Conservation (phyloP, 495 filamentous ascomycete genomes). For the Aspergillus homomorphus region DNA sequence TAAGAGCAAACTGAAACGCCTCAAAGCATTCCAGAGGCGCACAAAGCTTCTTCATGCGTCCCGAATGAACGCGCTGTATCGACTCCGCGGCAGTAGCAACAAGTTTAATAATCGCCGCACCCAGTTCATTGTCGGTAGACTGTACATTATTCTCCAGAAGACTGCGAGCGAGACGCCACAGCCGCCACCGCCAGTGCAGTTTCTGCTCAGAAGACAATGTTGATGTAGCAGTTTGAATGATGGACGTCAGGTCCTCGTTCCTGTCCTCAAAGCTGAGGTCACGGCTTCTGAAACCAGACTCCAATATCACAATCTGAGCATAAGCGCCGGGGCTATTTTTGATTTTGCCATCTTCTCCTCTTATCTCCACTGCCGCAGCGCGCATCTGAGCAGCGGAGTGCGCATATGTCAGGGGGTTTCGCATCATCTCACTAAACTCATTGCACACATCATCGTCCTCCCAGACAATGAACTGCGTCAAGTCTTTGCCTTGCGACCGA, state of each 20-base stretch:
- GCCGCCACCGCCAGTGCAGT: slow-evolving; percentile 47
- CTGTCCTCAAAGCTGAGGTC: slow-evolving; percentile 22
- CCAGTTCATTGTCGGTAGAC: slow-evolving; percentile 19
- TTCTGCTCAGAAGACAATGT: slow-evolving; percentile 36
- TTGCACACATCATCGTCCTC: slow-evolving; percentile 57
- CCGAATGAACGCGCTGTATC: slow-evolving; percentile 33
- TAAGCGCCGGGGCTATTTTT: slow-evolving; percentile 32
- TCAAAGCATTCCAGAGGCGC: slow-evolving; percentile 39
- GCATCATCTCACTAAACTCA: slow-evolving; percentile 36
- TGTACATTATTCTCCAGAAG: slow-evolving; percentile 32
- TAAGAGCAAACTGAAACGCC: slow-evolving; percentile 37
- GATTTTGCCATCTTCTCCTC: slow-evolving; percentile 30
- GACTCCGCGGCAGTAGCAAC: slow-evolving; percentile 28
- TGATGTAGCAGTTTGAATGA: slow-evolving; percentile 28
- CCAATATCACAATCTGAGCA: slow-evolving; percentile 37
- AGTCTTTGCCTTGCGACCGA: slow-evolving; percentile 26
- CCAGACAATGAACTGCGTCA: slow-evolving; percentile 50
- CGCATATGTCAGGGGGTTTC: slow-evolving; percentile 31
- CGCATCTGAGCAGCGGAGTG: slow-evolving; percentile 35
- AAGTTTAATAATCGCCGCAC: slow-evolving; percentile 18
- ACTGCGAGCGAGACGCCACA: slow-evolving; percentile 42
- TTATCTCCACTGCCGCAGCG: slow-evolving; percentile 29
- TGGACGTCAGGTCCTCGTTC: slow-evolving; percentile 22
- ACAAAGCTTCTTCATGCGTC: slow-evolving; percentile 24
- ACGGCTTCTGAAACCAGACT: slow-evolving; percentile 36